Evolutionary conservation across 192 early-diverging fungal genomes (phyloP).

Genomic region (Gryganskiella cystojenkinii): DNA sequence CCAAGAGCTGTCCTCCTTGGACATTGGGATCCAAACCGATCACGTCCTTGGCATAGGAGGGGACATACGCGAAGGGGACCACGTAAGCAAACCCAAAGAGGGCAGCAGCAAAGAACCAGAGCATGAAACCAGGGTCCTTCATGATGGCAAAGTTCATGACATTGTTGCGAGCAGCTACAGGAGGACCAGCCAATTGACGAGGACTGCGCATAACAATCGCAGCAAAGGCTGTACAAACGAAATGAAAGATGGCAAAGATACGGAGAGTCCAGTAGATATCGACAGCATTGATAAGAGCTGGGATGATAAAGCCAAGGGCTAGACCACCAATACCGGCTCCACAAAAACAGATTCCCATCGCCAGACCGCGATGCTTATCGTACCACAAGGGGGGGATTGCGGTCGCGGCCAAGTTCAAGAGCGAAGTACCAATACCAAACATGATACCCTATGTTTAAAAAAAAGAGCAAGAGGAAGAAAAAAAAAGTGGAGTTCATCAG

Average conservation of each 20-base stretch:
- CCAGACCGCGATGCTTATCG: constrained; percentile 47
- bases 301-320: constrained; percentile 21
- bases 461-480: background rate
- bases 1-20: constrained; percentile 40
- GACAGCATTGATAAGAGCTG: constrained; percentile 39
- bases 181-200: constrained; percentile 27
- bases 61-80: constrained; percentile 23
- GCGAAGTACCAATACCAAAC: constrained; percentile 53
- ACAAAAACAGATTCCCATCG: constrained; percentile 51
- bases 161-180: background rate
- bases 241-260: constrained; percentile 35
- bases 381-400: constrained; percentile 52
- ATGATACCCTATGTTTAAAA: constrained; percentile 34
- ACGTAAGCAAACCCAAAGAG: constrained; percentile 36
- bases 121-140: constrained; percentile 27
- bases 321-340: constrained; percentile 55
- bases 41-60: constrained; percentile 30
- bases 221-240: constrained; percentile 47
- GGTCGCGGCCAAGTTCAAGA: constrained; percentile 52
- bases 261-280: constrained; percentile 38
- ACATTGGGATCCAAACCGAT: constrained; percentile 35
- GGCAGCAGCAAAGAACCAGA: constrained; percentile 13
- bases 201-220: constrained; percentile 36
- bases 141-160: constrained; percentile 29
- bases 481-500: too few species aligned